phyloP scores from a whole-genome alignment of 2,329 filamentous ascomycete genomes.

The Fusarium buharicum region DNA sequence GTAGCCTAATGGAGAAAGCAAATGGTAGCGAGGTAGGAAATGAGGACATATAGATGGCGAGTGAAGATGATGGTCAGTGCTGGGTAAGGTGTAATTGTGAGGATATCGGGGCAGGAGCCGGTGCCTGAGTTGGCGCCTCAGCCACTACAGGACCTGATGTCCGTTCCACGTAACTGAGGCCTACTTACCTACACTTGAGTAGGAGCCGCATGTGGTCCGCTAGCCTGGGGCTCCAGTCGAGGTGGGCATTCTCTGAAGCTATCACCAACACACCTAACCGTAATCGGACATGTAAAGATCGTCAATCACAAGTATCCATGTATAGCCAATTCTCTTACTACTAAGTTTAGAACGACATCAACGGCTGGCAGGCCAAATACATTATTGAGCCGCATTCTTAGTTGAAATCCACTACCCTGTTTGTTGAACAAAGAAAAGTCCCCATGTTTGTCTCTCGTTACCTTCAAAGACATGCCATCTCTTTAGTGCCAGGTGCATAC shows the following conservation, averaged over 20 bases:
- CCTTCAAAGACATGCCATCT: neutral
- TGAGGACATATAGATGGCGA: too few relatives aligned
- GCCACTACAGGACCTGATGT: too few relatives aligned
- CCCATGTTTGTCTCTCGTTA: neutral
- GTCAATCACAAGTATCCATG: neutral
- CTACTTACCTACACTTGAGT: too few relatives aligned
- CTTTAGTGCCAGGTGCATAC: neutral
- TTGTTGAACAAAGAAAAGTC: neutral
- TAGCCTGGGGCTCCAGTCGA: neutral
- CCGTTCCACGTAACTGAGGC: too few relatives aligned
- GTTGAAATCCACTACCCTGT: neutral
- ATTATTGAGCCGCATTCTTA: neutral
- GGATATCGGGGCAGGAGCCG: too few relatives aligned
- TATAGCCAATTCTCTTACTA: neutral
- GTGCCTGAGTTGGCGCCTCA: too few relatives aligned
- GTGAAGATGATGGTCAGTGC: too few relatives aligned
- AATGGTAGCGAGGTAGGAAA: too few relatives aligned
- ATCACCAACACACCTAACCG: neutral
- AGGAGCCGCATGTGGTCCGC: too few relatives aligned
- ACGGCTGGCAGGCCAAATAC: slow-evolving; percentile 3
- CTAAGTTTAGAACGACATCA: slow-evolving; percentile 21
- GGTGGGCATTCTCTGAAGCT: slow-evolving; percentile 1
- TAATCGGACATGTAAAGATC: slow-evolving; percentile 1
- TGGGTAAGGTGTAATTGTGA: too few relatives aligned
- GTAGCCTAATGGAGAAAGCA: too few relatives aligned